phyloP scores from a whole-genome alignment of 2,329 filamentous ascomycete species.

The Penicillium brasilianum region DNA sequence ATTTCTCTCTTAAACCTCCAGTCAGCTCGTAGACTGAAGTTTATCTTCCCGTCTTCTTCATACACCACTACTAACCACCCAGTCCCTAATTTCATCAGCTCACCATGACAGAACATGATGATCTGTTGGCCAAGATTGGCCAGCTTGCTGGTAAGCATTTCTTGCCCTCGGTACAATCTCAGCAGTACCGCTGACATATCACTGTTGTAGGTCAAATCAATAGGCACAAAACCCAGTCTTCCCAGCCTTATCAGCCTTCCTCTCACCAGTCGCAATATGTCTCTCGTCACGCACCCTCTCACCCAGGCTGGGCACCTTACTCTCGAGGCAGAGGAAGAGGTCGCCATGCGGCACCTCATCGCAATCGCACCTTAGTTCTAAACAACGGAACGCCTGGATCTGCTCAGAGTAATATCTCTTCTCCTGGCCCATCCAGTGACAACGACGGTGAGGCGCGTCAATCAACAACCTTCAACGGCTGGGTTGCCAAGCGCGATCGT shows the following conservation, averaged over 20 bases:
- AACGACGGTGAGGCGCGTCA: slow-evolving; percentile 37
- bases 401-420: slow-evolving; percentile 28
- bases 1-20: not conserved
- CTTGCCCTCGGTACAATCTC: slow-evolving; percentile 49
- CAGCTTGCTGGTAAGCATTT: slow-evolving; percentile 59
- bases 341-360: slow-evolving; percentile 48
- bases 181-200: slow-evolving; percentile 12
- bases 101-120: slow-evolving; percentile 60
- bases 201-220: slow-evolving; percentile 72
- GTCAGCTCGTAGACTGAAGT: slow-evolving; percentile 2
- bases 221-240: slow-evolving; percentile 69
- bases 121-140: slow-evolving; percentile 61
- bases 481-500: slow-evolving; percentile 75
- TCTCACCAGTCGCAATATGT: slow-evolving; percentile 35
- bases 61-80: slow-evolving; percentile 16
- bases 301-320: slow-evolving; percentile 52
- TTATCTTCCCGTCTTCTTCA: not conserved
- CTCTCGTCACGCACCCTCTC: slow-evolving; percentile 37
- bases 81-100: slow-evolving; percentile 11
- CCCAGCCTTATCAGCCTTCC: slow-evolving; percentile 29
- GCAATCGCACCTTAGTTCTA: slow-evolving; percentile 68
- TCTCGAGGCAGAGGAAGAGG: slow-evolving; percentile 44
- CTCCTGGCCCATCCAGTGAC: slow-evolving; percentile 34
- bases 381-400: slow-evolving; percentile 52
- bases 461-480: slow-evolving; percentile 52